Evolutionary conservation across 768 basidiomycete species (phyloP).

Genomic region (Boletellus sp.): DNA sequence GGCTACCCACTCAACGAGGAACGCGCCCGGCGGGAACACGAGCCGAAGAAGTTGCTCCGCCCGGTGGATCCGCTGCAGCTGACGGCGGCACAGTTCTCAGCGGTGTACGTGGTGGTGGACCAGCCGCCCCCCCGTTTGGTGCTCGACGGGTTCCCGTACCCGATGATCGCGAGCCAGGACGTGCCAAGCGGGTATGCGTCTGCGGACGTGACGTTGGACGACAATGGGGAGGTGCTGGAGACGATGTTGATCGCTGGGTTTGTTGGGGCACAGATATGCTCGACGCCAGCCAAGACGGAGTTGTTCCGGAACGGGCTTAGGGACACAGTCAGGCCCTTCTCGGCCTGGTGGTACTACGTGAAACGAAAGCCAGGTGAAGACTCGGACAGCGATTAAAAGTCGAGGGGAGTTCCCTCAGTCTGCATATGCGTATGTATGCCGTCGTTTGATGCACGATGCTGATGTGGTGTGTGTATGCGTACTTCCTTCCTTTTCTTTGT

Average conservation of each 20-base stretch:
- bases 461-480: too few species aligned
- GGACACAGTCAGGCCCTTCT: constrained; percentile 31
- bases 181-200: constrained; percentile 30
- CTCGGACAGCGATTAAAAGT: background rate
- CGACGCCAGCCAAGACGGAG: constrained; percentile 25
- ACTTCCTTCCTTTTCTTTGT: too few species aligned
- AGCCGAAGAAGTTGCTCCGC: constrained; percentile 32
- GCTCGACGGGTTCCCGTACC: constrained; percentile 29
- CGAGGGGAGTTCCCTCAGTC: background rate
- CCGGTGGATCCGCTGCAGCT: constrained; percentile 26
- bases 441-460: too few species aligned
- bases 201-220: constrained; percentile 28
- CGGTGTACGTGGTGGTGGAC: constrained; percentile 22
- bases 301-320: constrained; percentile 29
- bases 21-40: constrained; percentile 24
- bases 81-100: constrained; percentile 24
- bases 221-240: constrained; percentile 26
- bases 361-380: background rate
- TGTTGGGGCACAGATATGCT: constrained; percentile 28
- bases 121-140: constrained; percentile 21
- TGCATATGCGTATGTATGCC: background rate
- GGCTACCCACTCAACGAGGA: constrained; percentile 30
- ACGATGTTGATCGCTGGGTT: constrained; percentile 30
- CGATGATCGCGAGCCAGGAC: constrained; percentile 25
- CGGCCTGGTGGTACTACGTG: constrained; percentile 33